Base-by-base conservation (phyloP, 2,329 filamentous ascomycete genomes). In the Nemania sp. region DNA sequence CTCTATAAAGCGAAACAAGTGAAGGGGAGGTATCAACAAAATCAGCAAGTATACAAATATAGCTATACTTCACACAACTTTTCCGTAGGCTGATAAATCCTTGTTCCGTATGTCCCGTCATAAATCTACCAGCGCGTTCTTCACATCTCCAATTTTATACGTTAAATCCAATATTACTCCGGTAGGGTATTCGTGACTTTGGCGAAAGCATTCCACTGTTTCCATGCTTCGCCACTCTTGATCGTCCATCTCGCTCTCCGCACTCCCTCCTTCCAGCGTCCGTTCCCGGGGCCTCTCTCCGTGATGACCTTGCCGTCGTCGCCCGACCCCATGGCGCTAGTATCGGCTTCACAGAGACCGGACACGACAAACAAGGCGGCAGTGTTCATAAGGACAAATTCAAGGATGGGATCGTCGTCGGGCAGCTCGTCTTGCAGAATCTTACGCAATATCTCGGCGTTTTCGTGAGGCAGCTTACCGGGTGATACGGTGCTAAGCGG, bases 331-430 rank as follows among this genome's bases (percentile, higher is more conserved):
- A 95, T 90, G 67, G 83, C 75, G 68, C 89, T 95, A 24, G 79
- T 80, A 53, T 96, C 88, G 0, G 88, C 84, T 61, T 97, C 93
- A 68, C 91, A 96, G 28, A 96, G 78, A 3, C 94, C 94, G 2
- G 90, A 88, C 3, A 89, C 82, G 0, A 96, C 93, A 48, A 99
- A 81, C 46, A 99, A 75, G 1, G 91, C 90, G 0, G 93, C 92
- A 1, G 93, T 89, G 68, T 99, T 99, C 73, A 97, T 89, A 46
- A 97, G 80, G 17, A 99, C 91, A 68, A 99, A 99, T 68, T 96
- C 88, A 57, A 97, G 73, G 47, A 99, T 90, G 0, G 94, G 91
- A 64, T 96, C 84, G 63, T 96, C 84, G 9, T 81, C 80, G 1
- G 84, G 76, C 41, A 95, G 72, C 71, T 95, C 81, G 58, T 89